Base-by-base conservation (phyloP, 2,329 filamentous ascomycete genomes). In the Ilyonectria destructans region DNA sequence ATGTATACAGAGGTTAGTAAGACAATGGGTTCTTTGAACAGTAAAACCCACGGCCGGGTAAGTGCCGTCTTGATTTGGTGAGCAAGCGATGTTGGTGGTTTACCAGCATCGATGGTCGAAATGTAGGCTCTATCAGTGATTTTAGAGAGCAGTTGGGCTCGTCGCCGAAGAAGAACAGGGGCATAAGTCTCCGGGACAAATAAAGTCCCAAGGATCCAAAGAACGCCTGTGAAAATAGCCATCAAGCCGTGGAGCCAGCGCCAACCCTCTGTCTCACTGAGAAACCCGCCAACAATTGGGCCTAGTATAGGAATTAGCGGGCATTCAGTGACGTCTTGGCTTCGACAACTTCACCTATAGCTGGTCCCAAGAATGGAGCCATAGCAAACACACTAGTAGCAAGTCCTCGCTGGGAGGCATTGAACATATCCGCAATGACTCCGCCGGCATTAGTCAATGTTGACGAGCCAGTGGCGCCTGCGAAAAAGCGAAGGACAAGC, bases 11-110 rank as follows among this genome's bases (percentile, higher is more conserved):
- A 88, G 0, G 89, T 82, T 1, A 93, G 79, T 3, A 91, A 75
- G 10, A 93, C 90, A 71, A 93, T 93, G 2, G 92, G 91, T 72
- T 94, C 92, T 62, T 81, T 81, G 83, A 93, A 91, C 5, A 94
- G 84, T 13, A 94, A 82, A 17, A 90, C 80, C 91, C 91, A 93
- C 0, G 92, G 92, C 1, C 92, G 85, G 37, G 17, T 86, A 83
- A 59, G 80, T 0, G 73, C 74, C 9, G 21, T 51, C 59, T 66
- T 71, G 6, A 90, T 71, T 81, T 89, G 87, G 35, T 87, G 88
- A 8, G 87, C 19, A 4, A 72, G 35, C 0, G 70, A 69, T 17
- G 62, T 72, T 37, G 61, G 69, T 8, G 64, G 37, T 84, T 83
- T 72, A 84, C 85, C 65, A 82, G 74, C 72, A 82, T 86, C 67